These are phyloP conservation scores for Cyberlindnera amylophila DNA, from an alignment of 805 yeast species.

Conservation along the genomic window DNA sequence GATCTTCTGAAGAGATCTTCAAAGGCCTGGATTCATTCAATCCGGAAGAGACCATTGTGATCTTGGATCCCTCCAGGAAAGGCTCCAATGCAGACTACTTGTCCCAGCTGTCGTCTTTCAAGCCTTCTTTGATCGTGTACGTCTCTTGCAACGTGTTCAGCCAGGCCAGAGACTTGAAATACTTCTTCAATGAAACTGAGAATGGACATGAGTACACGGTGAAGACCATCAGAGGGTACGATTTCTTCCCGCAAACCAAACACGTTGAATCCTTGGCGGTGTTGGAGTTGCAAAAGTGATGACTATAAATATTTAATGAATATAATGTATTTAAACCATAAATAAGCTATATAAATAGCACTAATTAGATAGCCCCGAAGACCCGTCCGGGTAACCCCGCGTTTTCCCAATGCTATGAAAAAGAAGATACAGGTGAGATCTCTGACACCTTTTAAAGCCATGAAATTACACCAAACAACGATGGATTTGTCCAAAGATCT, in stretches of 20 bases:
- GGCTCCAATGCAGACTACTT: conserved; percentile 88
- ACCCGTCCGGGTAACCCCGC: too few relatives aligned
- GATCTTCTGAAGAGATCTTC: conserved; percentile 88
- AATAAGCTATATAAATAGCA: too few relatives aligned
- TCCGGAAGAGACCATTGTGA: conserved; percentile 79
- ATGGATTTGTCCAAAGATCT: too few relatives aligned
- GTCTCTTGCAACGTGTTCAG: conserved; percentile 96
- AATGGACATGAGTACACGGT: conserved; percentile 61
- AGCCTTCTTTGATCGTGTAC: conserved; percentile 81
- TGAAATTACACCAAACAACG: too few relatives aligned
- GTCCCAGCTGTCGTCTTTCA: conserved; percentile 76
- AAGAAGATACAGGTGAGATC: too few relatives aligned
- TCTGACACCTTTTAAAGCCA: too few relatives aligned
- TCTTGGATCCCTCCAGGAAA: conserved; percentile 94
- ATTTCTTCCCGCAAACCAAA: conserved; percentile 92
- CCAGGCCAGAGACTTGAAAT: conserved; percentile 92
- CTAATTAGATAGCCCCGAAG: too few relatives aligned
- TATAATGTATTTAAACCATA: too few relatives aligned
- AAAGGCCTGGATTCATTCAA: conserved; percentile 43
- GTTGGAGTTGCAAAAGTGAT: conserved; percentile 27
- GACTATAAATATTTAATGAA: too few relatives aligned
- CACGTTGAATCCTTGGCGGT: conserved; percentile 88
- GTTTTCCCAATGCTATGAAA: too few relatives aligned
- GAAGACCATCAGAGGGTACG: conserved; percentile 85
- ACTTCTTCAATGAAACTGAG: conserved; percentile 61